Evolutionary conservation across 352 stramenopile genomes (phyloP).

Genomic region (Thalassiosira hispida): DNA sequence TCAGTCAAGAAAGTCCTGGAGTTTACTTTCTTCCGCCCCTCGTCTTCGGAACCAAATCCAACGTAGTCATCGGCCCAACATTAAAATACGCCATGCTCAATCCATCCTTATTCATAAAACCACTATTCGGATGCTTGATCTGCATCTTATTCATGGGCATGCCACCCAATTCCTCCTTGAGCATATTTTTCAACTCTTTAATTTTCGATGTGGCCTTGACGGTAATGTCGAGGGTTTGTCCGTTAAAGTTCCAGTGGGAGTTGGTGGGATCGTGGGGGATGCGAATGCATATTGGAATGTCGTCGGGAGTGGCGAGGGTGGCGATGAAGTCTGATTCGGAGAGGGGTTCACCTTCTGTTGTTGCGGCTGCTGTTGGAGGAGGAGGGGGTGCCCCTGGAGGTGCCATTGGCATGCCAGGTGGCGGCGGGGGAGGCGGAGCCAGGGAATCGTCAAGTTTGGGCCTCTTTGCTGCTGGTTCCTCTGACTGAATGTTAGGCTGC

Average conservation of each 20-base stretch:
- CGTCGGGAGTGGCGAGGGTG: slow-evolving; percentile 58
- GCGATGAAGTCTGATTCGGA: slow-evolving; percentile 71
- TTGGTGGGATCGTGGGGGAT: slow-evolving; percentile 90
- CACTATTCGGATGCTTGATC: slow-evolving; percentile 87
- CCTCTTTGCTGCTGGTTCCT: slow-evolving; percentile 49
- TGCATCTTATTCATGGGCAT: slow-evolving; percentile 97
- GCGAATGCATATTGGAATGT: slow-evolving; percentile 74
- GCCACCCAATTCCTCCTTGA: slow-evolving; percentile 85
- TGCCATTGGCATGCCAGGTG: slow-evolving; percentile 15
- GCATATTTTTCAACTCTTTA: slow-evolving; percentile 91
- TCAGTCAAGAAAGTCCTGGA: background rate
- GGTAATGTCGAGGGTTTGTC: slow-evolving; percentile 90
- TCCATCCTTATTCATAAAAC: slow-evolving; percentile 91
- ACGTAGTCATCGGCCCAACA: slow-evolving; percentile 65
- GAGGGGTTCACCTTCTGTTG: slow-evolving; percentile 44
- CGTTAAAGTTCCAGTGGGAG: slow-evolving; percentile 92
- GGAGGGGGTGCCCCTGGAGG: slow-evolving; percentile 17
- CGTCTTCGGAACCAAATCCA: slow-evolving; percentile 80
- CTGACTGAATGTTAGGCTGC: slow-evolving; percentile 15
- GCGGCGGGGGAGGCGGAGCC: slow-evolving; percentile 25
- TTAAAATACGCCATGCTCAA: slow-evolving; percentile 80
- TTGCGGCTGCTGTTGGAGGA: slow-evolving; percentile 11
- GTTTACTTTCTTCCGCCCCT: slow-evolving; percentile 73
- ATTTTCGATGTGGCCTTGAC: slow-evolving; percentile 90
- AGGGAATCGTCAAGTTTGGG: slow-evolving; percentile 41